Percentiles rank a stretch among this genome's conserved stretches.
Conservation (phyloP, 495 filamentous ascomycete species). For the Pseudomonodictys pantanalensis region DNA sequence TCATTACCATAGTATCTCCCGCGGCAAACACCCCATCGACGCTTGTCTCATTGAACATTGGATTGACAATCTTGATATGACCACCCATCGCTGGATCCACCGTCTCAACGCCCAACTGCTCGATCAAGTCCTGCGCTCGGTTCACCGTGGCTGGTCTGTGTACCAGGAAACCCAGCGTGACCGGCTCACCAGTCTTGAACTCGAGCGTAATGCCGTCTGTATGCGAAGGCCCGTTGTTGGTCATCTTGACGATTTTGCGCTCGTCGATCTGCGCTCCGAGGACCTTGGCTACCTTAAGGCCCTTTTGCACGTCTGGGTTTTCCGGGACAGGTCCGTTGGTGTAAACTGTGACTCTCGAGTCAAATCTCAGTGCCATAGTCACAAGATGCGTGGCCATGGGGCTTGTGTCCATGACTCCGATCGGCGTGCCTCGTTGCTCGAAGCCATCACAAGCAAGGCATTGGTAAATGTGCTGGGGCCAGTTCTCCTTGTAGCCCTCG, state of each 20-base stretch:
- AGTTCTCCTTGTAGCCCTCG: conserved; percentile 22
- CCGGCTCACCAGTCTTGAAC: conserved; percentile 17
- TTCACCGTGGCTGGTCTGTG: conserved; percentile 17
- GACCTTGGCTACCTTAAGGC: conserved; percentile 4
- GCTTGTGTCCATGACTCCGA: conserved; percentile 16
- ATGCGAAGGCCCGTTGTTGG: conserved; percentile 21
- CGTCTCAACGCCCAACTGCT: conserved; percentile 24
- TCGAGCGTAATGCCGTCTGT: conserved; percentile 19
- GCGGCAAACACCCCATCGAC: conserved; percentile 27
- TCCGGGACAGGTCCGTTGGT: conserved; percentile 18
- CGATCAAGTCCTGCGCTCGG: conserved; percentile 22
- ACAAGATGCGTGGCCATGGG: conserved; percentile 11
- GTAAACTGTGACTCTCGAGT: conserved; percentile 18
- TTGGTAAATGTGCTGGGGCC: conserved; percentile 24
- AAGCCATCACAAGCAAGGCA: conserved; percentile 26
- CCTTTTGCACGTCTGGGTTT: conserved; percentile 1
- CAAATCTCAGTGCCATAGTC: conserved; percentile 15
- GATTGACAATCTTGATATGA: conserved; percentile 15
- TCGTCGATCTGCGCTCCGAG: conserved; percentile 21
- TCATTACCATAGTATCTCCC: conserved; percentile 26
- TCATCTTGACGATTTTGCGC: conserved; percentile 16
- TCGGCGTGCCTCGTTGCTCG: conserved; percentile 20
- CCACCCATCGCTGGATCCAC: conserved; percentile 15
- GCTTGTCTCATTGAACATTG: conserved; percentile 28
- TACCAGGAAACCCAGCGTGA: conserved; percentile 25